A percentile compares a stretch with the other conserved stretches of the same genome.
phyloP scores from a whole-genome alignment of 805 yeast genomes.

The Starmerella potacharoeniae region DNA sequence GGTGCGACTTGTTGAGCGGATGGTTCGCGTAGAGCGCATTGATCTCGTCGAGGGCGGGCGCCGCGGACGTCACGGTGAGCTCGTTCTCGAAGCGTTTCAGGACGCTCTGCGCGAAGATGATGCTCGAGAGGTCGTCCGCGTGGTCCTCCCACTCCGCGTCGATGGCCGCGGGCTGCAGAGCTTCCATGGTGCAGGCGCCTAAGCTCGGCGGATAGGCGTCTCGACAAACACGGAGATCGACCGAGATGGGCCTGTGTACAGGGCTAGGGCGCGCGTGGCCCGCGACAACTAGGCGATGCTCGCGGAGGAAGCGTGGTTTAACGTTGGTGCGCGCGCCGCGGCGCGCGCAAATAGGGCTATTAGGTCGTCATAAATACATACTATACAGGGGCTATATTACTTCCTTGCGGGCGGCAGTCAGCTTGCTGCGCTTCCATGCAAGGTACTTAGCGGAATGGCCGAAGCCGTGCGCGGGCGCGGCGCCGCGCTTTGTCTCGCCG shows the following conservation, averaged over 20 bases:
- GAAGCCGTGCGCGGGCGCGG: slow-evolving; percentile 29
- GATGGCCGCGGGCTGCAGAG: background rate
- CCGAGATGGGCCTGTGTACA: no score
- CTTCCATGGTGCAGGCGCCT: background rate
- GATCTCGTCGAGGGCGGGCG: slow-evolving; percentile 6
- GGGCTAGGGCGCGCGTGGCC: no score
- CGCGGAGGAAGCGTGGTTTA: no score
- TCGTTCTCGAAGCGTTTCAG: slow-evolving; percentile 5
- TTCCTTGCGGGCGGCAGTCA: background rate
- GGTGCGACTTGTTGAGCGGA: slow-evolving; percentile 17
- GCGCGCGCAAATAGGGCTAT: no score
- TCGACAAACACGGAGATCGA: no score
- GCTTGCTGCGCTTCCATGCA: slow-evolving; percentile 38
- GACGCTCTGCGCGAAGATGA: slow-evolving; percentile 12
- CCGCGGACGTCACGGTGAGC: background rate
- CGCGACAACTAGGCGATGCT: no score
- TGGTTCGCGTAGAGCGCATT: slow-evolving; percentile 5
- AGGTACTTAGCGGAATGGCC: slow-evolving; percentile 70
- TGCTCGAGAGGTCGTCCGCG: slow-evolving; percentile 7
- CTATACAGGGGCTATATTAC: background rate
- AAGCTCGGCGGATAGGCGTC: background rate
- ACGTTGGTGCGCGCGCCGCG: no score
- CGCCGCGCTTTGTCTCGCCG: slow-evolving; percentile 25
- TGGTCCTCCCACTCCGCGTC: slow-evolving; percentile 15
- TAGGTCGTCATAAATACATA: no score